Percentiles rank a stretch among this genome's conserved stretches.
Evolutionary conservation across 805 yeast genomes (phyloP).

Genomic region (Candida verbasci): DNA sequence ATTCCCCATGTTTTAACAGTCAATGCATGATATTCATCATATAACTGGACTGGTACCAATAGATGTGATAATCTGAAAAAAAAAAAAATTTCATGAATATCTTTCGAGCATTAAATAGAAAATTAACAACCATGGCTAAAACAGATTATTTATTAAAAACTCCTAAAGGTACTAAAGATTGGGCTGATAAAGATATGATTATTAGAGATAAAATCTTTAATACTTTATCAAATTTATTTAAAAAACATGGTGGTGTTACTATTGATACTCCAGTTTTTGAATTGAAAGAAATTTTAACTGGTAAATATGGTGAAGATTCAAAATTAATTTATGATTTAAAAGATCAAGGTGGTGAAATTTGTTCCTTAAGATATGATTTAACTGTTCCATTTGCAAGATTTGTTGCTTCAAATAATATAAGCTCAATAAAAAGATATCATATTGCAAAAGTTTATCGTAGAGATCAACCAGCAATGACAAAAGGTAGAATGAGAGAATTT

Average conservation of each 20-base stretch:
- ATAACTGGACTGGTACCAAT: not conserved
- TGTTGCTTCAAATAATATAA: constrained; percentile 92
- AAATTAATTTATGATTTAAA: constrained; percentile 92
- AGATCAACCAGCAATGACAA: constrained; percentile 99
- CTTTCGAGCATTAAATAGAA: constrained; percentile 20
- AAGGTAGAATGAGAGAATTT: constrained; percentile 99
- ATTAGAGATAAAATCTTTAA: constrained; percentile 83
- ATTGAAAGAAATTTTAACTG: constrained; percentile 88
- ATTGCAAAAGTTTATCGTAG: constrained; percentile 98
- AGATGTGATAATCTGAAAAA: not conserved
- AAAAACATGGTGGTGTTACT: constrained; percentile 96
- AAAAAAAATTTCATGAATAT: not conserved
- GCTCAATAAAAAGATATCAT: constrained; percentile 88
- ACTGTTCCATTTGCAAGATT: constrained; percentile 98
- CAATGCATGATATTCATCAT: too few species aligned
- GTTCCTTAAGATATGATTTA: constrained; percentile 91
- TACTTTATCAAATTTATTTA: constrained; percentile 69
- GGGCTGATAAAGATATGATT: constrained; percentile 98
- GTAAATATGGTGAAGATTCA: constrained; percentile 98
- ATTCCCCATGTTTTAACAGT: too few species aligned
- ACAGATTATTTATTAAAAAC: constrained; percentile 78
- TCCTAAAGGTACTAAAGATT: constrained; percentile 96
- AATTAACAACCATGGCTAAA: constrained; percentile 20
- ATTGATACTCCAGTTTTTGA: constrained; percentile 99
- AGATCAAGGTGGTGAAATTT: constrained; percentile 98